Evolutionary conservation across 345 rosid genomes (phyloP).

Genomic region (Euphorbia pulcherrima): DNA sequence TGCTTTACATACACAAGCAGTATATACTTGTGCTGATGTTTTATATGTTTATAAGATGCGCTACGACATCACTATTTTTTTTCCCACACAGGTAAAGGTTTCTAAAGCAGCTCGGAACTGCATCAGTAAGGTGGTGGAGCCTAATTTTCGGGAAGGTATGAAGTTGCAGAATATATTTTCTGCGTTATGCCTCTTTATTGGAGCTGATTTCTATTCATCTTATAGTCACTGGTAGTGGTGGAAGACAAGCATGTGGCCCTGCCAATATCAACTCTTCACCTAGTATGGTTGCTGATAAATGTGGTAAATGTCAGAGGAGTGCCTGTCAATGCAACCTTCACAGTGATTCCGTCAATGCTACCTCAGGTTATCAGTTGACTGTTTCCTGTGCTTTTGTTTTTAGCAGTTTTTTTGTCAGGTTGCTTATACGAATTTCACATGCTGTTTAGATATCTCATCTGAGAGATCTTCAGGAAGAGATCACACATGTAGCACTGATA

Average conservation of each 20-base stretch:
- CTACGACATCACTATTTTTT: neutral
- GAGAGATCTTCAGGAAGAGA: slow-evolving; percentile 40
- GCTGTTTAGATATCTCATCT: slow-evolving; percentile 33
- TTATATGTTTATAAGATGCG: neutral
- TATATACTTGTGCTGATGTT: neutral
- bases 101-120: slow-evolving; percentile 30
- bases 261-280: slow-evolving; percentile 27
- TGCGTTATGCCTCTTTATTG: slow-evolving; percentile 31
- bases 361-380: slow-evolving; percentile 33
- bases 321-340: slow-evolving; percentile 36
- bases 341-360: slow-evolving; percentile 29
- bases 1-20: neutral
- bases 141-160: slow-evolving; percentile 55
- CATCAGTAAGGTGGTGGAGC: slow-evolving; percentile 22
- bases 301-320: slow-evolving; percentile 37
- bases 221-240: slow-evolving; percentile 34
- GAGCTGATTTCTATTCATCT: slow-evolving; percentile 30
- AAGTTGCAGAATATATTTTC: slow-evolving; percentile 32
- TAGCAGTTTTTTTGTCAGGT: slow-evolving; percentile 1
- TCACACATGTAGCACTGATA: slow-evolving; percentile 26
- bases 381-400: neutral
- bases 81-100: slow-evolving; percentile 34
- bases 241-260: slow-evolving; percentile 26
- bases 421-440: slow-evolving; percentile 6
- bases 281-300: slow-evolving; percentile 30